Evolutionary conservation across 2,329 filamentous ascomycete species (phyloP).

Genomic region (Phaeosphaeria sp.): DNA sequence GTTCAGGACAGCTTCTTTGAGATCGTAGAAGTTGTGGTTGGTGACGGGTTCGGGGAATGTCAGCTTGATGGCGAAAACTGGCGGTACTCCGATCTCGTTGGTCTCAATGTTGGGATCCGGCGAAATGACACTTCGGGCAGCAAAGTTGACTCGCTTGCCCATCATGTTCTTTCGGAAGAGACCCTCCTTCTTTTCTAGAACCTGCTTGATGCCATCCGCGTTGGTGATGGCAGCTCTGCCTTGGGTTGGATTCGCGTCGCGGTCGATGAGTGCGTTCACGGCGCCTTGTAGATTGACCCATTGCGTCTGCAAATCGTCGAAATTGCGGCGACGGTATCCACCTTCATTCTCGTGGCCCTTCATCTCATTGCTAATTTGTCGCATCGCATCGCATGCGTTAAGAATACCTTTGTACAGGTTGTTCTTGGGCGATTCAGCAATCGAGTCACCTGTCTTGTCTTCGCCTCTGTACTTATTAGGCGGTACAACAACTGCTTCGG

Average conservation of each 20-base stretch:
- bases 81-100: constrained; percentile 96
- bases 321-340: constrained; percentile 62
- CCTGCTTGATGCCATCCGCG: constrained; percentile 96
- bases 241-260: constrained; percentile 81
- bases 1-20: constrained; percentile 96
- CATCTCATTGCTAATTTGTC: constrained; percentile 75
- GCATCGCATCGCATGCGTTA: constrained; percentile 74
- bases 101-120: constrained; percentile 99
- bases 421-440: constrained; percentile 90
- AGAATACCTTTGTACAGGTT: constrained; percentile 85
- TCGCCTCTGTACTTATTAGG: constrained; percentile 92
- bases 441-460: constrained; percentile 79
- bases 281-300: constrained; percentile 85
- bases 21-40: constrained; percentile 93
- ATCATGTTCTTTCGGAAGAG: constrained; percentile 99
- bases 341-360: constrained; percentile 52
- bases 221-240: constrained; percentile 78
- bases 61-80: constrained; percentile 95
- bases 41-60: constrained; percentile 98
- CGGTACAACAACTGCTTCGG: constrained; percentile 83
- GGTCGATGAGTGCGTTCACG: constrained; percentile 92
- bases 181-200: constrained; percentile 97
- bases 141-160: constrained; percentile 99
- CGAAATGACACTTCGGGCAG: constrained; percentile 95
- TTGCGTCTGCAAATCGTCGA: constrained; percentile 78